phyloP scores from a whole-genome alignment of 495 filamentous ascomycete species.

The Cladorrhinum samala region DNA sequence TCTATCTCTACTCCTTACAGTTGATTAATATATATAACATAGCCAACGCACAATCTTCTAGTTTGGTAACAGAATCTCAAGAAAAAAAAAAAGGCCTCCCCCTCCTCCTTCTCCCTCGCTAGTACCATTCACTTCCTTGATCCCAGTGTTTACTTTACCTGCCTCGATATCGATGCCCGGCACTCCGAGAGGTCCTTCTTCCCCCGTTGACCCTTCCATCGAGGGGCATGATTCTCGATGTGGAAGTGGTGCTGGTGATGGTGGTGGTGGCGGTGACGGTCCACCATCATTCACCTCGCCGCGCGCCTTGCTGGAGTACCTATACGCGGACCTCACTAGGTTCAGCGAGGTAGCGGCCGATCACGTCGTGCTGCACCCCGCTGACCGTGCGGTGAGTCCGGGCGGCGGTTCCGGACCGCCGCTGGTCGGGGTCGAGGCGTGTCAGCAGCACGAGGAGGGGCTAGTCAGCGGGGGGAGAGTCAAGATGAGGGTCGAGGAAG shows the following conservation, averaged over 20 bases:
- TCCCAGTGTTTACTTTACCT: neutral
- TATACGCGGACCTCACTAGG: slow-evolving; percentile 21
- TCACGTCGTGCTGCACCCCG: slow-evolving; percentile 20
- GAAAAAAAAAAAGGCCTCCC: neutral
- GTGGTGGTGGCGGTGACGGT: neutral
- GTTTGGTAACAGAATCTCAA: too few relatives aligned
- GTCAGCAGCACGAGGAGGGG: slow-evolving; percentile 20
- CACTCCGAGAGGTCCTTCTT: neutral
- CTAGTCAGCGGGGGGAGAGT: slow-evolving; percentile 18
- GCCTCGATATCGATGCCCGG: neutral
- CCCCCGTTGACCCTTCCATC: too few relatives aligned
- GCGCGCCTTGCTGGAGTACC: slow-evolving; percentile 8
- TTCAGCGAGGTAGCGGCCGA: slow-evolving; percentile 13
- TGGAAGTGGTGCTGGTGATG: too few relatives aligned
- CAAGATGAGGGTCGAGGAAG: slow-evolving; percentile 21
- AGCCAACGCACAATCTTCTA: too few relatives aligned
- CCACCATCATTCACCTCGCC: neutral
- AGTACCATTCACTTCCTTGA: neutral
- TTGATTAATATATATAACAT: too few relatives aligned
- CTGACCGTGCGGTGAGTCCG: slow-evolving; percentile 10
- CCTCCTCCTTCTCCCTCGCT: too few relatives aligned
- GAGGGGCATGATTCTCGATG: too few relatives aligned
- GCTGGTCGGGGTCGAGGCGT: slow-evolving; percentile 14
- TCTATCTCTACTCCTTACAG: too few relatives aligned
- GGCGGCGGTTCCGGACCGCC: slow-evolving; percentile 5